Evolutionary conservation across 192 early-diverging fungal species (phyloP), one percentile per base, ranked within the genome.

Genomic region (Coemansia sp.): DNA sequence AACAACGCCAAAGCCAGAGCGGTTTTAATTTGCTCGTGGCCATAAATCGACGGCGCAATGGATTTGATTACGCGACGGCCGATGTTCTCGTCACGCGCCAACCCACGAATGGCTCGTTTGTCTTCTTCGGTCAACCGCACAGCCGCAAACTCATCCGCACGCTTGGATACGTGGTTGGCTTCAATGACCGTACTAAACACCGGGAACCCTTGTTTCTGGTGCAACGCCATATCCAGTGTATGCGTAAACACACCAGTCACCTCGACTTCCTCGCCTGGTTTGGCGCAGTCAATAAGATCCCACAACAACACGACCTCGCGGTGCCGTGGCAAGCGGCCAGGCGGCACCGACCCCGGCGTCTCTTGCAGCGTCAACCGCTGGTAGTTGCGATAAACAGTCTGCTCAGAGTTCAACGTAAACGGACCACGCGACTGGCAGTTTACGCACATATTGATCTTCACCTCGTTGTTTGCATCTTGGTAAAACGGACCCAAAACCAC

Each of bases 371-470:
- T 96, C 69, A 98, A 75, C 12, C 91, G 88, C 84, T 98, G 97
- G 81, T 96, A 98, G 70, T 98, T 96, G 65, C 96, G 86, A 72
- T 98, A 98, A 3, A 97, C 86, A 17, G 96, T 97, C 86, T 98
- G 92, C 69, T 97, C 94, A 12, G 88, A 86, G 69, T 98, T 96
- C 58, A 97, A 71, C 54, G 75, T 74, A 61, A 98, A 98, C 14
- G 95, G 95, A 2, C 95, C 95, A n/a, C 88, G 88, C 5, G 88
- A 88, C 67, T 94, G 91, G 79, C 97, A 98, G 38, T 89, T 86
- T 8, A 86, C 84, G 81, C 97, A 98, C 66, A 86, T 87, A 32
- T 86, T 82, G 39, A 97, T 72, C 50, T 87, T 89, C 47, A 97
- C 89, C 75, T 98, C 97, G 60, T 66, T 87, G 49, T 88, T 86